Conservation (phyloP, 148 eudicot genomes). For the Chenopodium formosanum region DNA sequence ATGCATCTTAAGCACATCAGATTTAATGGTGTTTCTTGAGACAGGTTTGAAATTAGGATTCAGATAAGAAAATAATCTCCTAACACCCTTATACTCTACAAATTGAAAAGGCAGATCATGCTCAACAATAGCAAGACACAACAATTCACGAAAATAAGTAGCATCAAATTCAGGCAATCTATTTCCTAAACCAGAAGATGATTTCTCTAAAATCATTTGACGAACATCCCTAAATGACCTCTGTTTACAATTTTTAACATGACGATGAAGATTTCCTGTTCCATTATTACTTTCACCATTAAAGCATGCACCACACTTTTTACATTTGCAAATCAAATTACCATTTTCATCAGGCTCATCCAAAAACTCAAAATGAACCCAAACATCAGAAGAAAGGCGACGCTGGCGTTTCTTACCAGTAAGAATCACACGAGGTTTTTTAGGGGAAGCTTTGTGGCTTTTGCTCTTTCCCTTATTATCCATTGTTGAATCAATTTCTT, state of each 20-base stretch:
- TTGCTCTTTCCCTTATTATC: no score
- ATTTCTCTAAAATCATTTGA: neutral
- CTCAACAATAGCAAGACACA: no score
- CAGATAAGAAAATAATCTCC: neutral
- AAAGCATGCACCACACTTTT: neutral
- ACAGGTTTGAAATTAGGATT: neutral
- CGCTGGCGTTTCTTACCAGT: no score
- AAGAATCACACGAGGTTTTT: no score
- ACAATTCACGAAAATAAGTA: no score
- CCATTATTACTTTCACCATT: neutral
- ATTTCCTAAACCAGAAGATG: neutral
- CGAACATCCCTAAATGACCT: neutral
- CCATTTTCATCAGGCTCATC: constrained; percentile 10
- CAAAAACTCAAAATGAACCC: neutral
- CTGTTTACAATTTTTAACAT: neutral
- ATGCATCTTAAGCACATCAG: no score
- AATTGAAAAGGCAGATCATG: no score
- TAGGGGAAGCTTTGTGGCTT: no score
- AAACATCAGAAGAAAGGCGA: neutral
- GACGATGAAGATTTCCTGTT: neutral
- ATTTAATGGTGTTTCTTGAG: neutral
- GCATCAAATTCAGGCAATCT: neutral
- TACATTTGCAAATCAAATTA: constrained; percentile 1
- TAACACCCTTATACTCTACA: neutral
- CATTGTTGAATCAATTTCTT: no score